Evolutionary conservation across 257 asterid species (phyloP).

Genomic region (Perilla frutescens): DNA sequence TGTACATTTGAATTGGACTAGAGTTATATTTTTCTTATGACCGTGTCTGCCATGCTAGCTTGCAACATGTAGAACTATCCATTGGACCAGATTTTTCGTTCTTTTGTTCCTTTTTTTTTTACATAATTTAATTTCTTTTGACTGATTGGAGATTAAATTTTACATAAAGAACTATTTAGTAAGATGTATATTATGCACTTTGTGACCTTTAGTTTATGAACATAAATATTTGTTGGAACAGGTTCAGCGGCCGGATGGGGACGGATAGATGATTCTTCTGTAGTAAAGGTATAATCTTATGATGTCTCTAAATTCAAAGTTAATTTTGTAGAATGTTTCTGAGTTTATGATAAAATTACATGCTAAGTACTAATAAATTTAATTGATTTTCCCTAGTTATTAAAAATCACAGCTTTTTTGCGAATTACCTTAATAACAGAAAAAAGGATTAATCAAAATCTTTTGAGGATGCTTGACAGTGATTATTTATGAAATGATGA

Average conservation of each 20-base stretch:
- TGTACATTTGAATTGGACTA: too few species aligned
- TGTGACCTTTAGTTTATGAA: constrained; percentile 23
- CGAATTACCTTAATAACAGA: background rate
- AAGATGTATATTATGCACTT: background rate
- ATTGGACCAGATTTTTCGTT: too few species aligned
- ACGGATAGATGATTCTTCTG: constrained; percentile 89
- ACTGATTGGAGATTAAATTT: too few species aligned
- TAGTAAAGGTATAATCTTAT: constrained; percentile 77
- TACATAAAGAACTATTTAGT: too few species aligned
- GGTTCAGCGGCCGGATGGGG: constrained; percentile 99
- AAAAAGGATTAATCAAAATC: background rate
- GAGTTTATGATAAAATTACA: background rate
- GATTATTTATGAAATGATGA: background rate
- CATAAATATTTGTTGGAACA: constrained; percentile 44
- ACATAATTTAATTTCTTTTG: too few species aligned
- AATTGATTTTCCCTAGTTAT: too few species aligned
- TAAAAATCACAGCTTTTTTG: background rate
- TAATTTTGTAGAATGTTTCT: background rate
- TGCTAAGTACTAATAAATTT: too few species aligned
- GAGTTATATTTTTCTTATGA: too few species aligned
- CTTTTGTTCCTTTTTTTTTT: too few species aligned
- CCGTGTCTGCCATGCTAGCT: too few species aligned
- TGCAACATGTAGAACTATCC: too few species aligned
- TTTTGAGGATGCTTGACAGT: background rate
- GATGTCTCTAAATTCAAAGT: constrained; percentile 27